These are phyloP conservation scores for Cyclotella atomus DNA, from an alignment of 108 stramenopile genomes.

Conservation along the genomic window DNA sequence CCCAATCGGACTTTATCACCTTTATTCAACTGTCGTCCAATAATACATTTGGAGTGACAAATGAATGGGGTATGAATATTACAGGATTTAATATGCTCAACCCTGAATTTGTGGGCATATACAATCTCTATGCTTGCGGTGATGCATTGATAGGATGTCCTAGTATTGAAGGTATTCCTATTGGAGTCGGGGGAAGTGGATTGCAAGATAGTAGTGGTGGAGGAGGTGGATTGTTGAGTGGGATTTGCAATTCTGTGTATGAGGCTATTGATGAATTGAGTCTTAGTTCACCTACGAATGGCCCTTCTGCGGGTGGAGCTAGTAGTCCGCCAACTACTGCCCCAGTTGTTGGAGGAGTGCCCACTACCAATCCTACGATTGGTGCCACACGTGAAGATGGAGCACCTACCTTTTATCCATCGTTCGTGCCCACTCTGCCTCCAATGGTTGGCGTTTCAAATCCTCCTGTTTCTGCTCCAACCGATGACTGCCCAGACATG, in stretches of 20 bases:
- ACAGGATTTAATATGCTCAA: slow-evolving; percentile 19
- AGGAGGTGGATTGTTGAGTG: background rate
- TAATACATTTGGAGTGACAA: background rate
- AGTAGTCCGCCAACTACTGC: background rate
- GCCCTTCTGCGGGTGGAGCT: background rate
- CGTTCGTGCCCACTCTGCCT: background rate
- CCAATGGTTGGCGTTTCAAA: background rate
- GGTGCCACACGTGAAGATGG: background rate
- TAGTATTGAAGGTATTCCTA: slow-evolving; percentile 33
- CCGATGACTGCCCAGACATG: background rate
- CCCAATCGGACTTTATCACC: slow-evolving; percentile 33
- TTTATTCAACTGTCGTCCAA: slow-evolving; percentile 25
- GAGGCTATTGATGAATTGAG: background rate
- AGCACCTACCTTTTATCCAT: background rate
- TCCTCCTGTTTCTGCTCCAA: background rate
- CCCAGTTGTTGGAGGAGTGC: background rate
- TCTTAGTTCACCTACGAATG: background rate
- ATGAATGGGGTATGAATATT: slow-evolving; percentile 31
- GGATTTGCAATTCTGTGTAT: background rate
- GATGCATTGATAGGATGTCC: slow-evolving; percentile 34
- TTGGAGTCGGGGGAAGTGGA: slow-evolving; percentile 15
- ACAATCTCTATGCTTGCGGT: slow-evolving; percentile 47
- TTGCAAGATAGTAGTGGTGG: slow-evolving; percentile 7
- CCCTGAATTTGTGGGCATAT: slow-evolving; percentile 18
- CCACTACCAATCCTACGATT: background rate